A percentile compares a stretch with the other conserved stretches of the same genome.
These are phyloP conservation scores for Chlamydomonas eustigma DNA, from an alignment of 139 green algal species.

Conservation along the genomic window DNA sequence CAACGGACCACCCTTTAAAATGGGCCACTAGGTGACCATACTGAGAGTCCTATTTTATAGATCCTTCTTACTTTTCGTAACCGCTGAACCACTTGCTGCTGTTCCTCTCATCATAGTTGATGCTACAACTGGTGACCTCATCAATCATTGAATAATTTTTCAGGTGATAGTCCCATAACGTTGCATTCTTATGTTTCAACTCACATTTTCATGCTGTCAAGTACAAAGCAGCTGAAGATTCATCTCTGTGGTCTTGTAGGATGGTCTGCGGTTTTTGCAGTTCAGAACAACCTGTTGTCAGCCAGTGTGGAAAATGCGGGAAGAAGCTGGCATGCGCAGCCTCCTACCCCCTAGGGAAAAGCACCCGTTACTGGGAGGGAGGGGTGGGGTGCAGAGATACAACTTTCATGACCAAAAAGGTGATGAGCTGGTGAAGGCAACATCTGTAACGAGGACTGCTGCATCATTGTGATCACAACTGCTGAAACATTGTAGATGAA, in stretches of 20 bases:
- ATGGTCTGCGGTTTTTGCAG: slow-evolving; percentile 42
- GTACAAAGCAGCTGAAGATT: no score
- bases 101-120: no score
- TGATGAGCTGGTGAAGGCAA: not conserved
- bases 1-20: slow-evolving; percentile 29
- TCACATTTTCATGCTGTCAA: no score
- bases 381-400: slow-evolving; percentile 3
- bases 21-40: slow-evolving; percentile 39
- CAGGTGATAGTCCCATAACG: no score
- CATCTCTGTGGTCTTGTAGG: no score
- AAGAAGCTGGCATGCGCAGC: slow-evolving; percentile 26
- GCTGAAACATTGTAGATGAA: not conserved
- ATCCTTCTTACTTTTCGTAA: no score
- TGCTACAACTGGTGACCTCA: no score
- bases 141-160: no score
- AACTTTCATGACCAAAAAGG: not conserved
- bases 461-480: not conserved
- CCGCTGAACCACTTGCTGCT: no score
- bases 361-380: slow-evolving; percentile 32
- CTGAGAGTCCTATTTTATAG: no score
- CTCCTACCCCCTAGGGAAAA: slow-evolving; percentile 15
- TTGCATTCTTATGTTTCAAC: no score
- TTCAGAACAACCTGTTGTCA: slow-evolving; percentile 30
- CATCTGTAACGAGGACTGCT: not conserved
- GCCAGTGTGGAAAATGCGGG: slow-evolving; percentile 24